These are phyloP conservation scores for Nicotiana tomentosiformis DNA, from an alignment of 257 asterid genomes.

Conservation along the genomic window DNA sequence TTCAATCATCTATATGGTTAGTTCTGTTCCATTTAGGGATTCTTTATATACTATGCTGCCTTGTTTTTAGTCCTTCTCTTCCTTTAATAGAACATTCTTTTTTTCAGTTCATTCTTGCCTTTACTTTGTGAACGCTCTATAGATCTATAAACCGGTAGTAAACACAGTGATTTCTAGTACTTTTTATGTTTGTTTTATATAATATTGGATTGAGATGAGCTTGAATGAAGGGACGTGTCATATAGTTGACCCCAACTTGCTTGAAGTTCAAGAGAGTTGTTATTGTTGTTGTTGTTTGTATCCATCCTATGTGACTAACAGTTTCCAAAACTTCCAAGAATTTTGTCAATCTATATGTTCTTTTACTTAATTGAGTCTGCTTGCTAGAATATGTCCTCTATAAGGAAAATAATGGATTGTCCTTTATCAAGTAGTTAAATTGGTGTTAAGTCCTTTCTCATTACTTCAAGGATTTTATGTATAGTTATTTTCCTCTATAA, in stretches of 20 bases:
- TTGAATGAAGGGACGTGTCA: too few species aligned
- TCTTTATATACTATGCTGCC: neutral
- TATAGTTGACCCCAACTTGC: too few species aligned
- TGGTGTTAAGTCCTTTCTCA: neutral
- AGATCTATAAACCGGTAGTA: too few species aligned
- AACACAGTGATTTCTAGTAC: too few species aligned
- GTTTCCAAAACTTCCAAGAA: too few species aligned
- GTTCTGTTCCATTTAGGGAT: conserved; percentile 1
- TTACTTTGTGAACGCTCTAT: too few species aligned
- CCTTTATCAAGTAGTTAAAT: neutral
- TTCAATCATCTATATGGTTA: conserved; percentile 91
- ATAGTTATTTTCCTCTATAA: neutral
- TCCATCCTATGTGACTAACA: too few species aligned
- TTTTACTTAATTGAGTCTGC: neutral
- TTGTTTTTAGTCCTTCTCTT: neutral
- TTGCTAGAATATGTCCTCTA: neutral
- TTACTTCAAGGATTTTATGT: neutral
- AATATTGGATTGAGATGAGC: too few species aligned
- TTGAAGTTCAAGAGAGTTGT: too few species aligned
- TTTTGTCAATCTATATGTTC: too few species aligned
- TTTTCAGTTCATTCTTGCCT: neutral
- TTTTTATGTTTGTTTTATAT: too few species aligned
- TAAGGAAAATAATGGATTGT: neutral
- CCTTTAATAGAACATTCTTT: neutral
- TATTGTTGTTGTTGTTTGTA: too few species aligned